Evolutionary conservation across 1,284 basidiomycete genomes (phyloP).

Genomic region (Somion occarium): DNA sequence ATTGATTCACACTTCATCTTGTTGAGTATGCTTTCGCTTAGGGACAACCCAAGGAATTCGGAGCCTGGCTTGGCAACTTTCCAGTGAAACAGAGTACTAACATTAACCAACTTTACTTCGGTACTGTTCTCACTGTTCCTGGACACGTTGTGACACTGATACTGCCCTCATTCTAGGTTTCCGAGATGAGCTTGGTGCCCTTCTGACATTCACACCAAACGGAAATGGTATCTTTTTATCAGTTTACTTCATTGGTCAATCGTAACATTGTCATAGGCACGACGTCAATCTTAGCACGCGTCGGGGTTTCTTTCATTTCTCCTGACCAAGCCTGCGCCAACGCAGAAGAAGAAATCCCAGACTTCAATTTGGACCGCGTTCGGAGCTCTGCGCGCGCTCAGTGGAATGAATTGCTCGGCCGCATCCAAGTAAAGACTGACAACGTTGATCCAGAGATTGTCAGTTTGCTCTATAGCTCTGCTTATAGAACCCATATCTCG

Average conservation of each 20-base stretch:
- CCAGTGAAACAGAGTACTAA: constrained; percentile 43
- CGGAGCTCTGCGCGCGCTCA: constrained; percentile 35
- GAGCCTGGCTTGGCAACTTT: constrained; percentile 48
- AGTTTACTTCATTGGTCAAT: not conserved
- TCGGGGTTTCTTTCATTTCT: constrained; percentile 60
- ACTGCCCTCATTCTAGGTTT: constrained; percentile 26
- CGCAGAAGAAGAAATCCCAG: constrained; percentile 56
- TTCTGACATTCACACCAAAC: constrained; percentile 45
- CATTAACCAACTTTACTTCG: constrained; percentile 43
- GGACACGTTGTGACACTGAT: not conserved
- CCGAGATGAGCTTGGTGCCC: constrained; percentile 40
- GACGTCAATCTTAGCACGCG: constrained; percentile 46
- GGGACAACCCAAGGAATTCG: constrained; percentile 42
- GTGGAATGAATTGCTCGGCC: constrained; percentile 55
- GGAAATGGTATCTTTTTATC: constrained; percentile 10
- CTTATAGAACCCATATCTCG: constrained; percentile 63
- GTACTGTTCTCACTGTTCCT: constrained; percentile 22
- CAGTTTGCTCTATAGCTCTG: constrained; percentile 55
- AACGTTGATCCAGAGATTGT: constrained; percentile 45
- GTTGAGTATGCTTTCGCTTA: constrained; percentile 10
- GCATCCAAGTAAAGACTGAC: constrained; percentile 48
- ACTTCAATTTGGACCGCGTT: constrained; percentile 50
- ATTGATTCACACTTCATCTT: constrained; percentile 1
- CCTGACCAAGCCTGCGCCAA: constrained; percentile 53
- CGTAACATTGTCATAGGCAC: constrained; percentile 11